Evolutionary conservation across 2,329 filamentous ascomycete species (phyloP).

Genomic region (Trichophyton equinum): DNA sequence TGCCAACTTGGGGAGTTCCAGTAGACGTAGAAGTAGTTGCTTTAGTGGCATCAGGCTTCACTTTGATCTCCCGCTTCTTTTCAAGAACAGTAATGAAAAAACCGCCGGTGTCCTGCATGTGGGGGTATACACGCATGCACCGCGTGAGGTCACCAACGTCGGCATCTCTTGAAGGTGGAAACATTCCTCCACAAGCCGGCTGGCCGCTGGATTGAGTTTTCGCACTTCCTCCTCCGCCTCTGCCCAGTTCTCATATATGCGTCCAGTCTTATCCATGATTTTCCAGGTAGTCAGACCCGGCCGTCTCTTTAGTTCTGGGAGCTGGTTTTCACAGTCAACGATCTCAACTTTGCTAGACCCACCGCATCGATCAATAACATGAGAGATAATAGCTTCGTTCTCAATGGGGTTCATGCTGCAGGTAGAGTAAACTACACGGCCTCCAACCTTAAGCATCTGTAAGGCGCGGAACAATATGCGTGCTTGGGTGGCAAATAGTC

Average conservation of each 20-base stretch:
- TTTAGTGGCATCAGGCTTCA: conserved; percentile 48
- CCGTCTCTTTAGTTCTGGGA: conserved; percentile 63
- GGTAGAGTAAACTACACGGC: conserved; percentile 91
- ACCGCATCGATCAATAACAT: conserved; percentile 81
- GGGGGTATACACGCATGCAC: conserved; percentile 89
- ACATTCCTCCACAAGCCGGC: conserved; percentile 72
- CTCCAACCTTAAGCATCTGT: conserved; percentile 91
- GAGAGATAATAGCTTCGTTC: conserved; percentile 83
- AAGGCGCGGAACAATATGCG: conserved; percentile 83
- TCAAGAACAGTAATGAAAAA: conserved; percentile 96
- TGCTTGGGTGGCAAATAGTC: conserved; percentile 74
- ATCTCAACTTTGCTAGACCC: conserved; percentile 70
- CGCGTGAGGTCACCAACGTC: conserved; percentile 64
- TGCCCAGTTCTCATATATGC: conserved; percentile 68
- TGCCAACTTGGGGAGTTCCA: background rate
- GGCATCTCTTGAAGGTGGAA: conserved; percentile 50
- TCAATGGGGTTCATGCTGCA: conserved; percentile 98
- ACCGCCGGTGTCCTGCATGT: conserved; percentile 88
- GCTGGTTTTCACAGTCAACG: conserved; percentile 65
- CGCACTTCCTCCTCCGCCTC: conserved; percentile 59
- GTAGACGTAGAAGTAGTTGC: conserved; percentile 4
- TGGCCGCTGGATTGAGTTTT: conserved; percentile 46
- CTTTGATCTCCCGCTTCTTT: conserved; percentile 77
- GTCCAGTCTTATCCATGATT: conserved; percentile 75
- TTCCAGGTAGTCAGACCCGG: conserved; percentile 73